Conservation (phyloP, 805 yeast genomes). For the Saccharomyces jurei region DNA sequence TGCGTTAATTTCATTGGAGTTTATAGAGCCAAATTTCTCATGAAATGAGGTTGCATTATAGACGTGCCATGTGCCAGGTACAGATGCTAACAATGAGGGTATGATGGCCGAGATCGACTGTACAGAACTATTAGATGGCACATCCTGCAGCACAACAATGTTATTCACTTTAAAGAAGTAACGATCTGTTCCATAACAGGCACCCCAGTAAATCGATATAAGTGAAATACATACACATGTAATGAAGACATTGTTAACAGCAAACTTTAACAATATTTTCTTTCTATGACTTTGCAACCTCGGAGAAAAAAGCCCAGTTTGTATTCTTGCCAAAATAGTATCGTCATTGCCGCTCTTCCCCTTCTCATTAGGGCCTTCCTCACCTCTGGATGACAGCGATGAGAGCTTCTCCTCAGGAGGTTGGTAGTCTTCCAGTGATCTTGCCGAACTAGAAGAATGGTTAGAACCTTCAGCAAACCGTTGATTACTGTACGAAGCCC, state of each 20-base stretch:
- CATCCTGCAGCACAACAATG: conserved; percentile 32
- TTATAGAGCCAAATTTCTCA: conserved; percentile 11
- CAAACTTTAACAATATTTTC: conserved; percentile 6
- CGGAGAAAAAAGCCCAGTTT: conserved; percentile 16
- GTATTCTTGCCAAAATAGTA: conserved; percentile 2
- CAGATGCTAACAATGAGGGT: not conserved
- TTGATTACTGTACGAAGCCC: not conserved
- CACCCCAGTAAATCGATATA: conserved; percentile 33
- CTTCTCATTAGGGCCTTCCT: not conserved
- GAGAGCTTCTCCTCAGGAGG: not conserved
- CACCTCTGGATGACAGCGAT: not conserved
- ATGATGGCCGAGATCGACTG: not conserved
- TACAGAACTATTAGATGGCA: not conserved
- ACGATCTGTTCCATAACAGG: conserved; percentile 25
- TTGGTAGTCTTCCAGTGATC: not conserved
- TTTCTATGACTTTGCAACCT: conserved; percentile 10
- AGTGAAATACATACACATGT: conserved; percentile 18
- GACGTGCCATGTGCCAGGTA: conserved; percentile 27
- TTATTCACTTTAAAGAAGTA: conserved; percentile 21
- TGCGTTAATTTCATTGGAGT: conserved; percentile 22
- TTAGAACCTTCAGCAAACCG: not conserved
- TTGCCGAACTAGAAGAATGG: not conserved
- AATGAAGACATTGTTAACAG: conserved; percentile 13
- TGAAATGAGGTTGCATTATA: conserved; percentile 21
- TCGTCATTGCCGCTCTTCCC: not conserved